phyloP scores from a whole-genome alignment of 495 filamentous ascomycete genomes.

The Xylaria venustula region DNA sequence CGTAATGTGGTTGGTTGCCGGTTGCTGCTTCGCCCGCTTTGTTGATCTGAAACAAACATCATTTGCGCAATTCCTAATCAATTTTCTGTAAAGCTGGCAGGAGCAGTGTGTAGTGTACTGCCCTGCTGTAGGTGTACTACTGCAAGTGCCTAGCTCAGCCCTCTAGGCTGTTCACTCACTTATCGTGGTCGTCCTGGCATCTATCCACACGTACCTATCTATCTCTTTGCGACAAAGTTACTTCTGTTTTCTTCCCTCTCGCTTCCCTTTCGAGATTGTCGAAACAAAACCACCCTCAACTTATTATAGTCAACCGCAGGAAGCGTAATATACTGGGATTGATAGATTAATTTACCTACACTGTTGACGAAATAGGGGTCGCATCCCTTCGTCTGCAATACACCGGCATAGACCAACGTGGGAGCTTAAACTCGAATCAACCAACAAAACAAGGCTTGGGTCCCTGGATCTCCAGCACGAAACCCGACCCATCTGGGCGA shows the following conservation, averaged over 20 bases:
- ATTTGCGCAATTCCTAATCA: conserved; percentile 2
- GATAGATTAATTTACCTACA: no score
- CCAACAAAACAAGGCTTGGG: not conserved
- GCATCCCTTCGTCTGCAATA: not conserved
- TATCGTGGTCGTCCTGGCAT: not conserved
- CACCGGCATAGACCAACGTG: not conserved
- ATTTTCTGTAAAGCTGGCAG: not conserved
- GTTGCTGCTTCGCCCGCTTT: conserved; percentile 16
- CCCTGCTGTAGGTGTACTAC: not conserved
- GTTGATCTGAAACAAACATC: conserved; percentile 17
- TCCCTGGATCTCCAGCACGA: conserved; percentile 7
- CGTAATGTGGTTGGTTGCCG: conserved; percentile 2
- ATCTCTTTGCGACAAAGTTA: no score
- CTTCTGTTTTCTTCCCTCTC: no score
- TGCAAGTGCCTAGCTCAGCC: not conserved
- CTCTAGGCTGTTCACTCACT: no score
- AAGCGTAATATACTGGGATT: no score
- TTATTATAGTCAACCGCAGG: no score
- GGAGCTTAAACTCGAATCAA: not conserved
- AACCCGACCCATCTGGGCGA: not conserved
- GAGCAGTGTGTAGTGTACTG: no score
- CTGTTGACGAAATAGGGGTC: not conserved
- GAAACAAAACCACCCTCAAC: not conserved
- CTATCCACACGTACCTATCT: not conserved
- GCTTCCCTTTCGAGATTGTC: not conserved